Evolutionary conservation across 768 basidiomycete species (phyloP).

Genomic region (Pleurotus salmoneostramineus): DNA sequence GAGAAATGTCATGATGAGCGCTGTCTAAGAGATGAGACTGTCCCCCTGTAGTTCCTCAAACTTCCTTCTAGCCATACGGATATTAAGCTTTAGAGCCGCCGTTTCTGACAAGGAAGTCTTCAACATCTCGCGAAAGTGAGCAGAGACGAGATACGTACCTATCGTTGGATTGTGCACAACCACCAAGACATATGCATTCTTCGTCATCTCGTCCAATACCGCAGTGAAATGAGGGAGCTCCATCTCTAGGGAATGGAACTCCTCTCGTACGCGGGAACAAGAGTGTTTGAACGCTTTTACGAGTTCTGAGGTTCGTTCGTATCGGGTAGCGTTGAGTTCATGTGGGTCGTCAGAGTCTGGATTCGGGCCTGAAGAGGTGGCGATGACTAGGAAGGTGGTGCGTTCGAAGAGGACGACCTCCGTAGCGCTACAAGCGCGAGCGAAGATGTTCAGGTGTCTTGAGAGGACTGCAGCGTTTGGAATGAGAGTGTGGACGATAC

Average conservation of each 20-base stretch:
- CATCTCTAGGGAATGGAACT: conserved; percentile 85
- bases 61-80: conserved; percentile 79
- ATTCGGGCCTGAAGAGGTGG: conserved; percentile 60
- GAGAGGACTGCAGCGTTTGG: conserved; percentile 91
- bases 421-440: conserved; percentile 82
- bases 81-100: conserved; percentile 83
- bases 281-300: conserved; percentile 95
- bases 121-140: background rate
- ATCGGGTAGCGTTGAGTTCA: conserved; percentile 63
- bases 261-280: conserved; percentile 80
- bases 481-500: conserved; percentile 93
- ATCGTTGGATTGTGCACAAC: conserved; percentile 87
- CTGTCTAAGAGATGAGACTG: conserved; percentile 37
- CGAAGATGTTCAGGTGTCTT: conserved; percentile 82
- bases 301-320: conserved; percentile 87
- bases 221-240: conserved; percentile 83
- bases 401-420: conserved; percentile 97
- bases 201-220: conserved; percentile 88
- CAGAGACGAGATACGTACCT: conserved; percentile 42
- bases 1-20: background rate
- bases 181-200: conserved; percentile 89
- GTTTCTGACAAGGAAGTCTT: conserved; percentile 55
- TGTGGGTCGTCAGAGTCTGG: conserved; percentile 32
- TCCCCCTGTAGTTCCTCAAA: conserved; percentile 88
- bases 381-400: conserved; percentile 97